Evolutionary conservation across 371 early-diverging fungal genomes (phyloP).

Genomic region (Lichtheimia hyalospora): DNA sequence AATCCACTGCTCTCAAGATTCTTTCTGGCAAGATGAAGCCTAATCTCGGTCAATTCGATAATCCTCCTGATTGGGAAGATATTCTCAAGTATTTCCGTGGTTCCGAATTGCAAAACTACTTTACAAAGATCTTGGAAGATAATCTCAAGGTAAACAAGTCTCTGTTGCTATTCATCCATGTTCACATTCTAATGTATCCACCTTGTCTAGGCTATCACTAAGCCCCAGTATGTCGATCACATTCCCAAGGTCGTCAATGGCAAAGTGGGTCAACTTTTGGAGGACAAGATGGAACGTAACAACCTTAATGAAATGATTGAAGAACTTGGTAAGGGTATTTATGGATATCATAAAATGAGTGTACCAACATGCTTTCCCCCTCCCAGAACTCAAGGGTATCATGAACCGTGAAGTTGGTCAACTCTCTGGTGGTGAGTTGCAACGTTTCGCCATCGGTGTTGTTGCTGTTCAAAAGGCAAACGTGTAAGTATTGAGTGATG

Average conservation of each 20-base stretch:
- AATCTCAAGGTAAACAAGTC: conserved; percentile 66
- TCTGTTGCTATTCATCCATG: too few species aligned
- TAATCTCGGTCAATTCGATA: conserved; percentile 91
- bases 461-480: conserved; percentile 89
- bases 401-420: conserved; percentile 88
- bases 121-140: conserved; percentile 97
- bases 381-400: conserved; percentile 85
- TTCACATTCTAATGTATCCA: not conserved
- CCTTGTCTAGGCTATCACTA: conserved; percentile 73
- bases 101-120: conserved; percentile 98
- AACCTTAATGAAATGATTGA: conserved; percentile 78
- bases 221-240: conserved; percentile 99
- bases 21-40: conserved; percentile 98
- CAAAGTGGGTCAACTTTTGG: conserved; percentile 77
- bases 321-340: conserved; percentile 56
- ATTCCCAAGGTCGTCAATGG: conserved; percentile 91
- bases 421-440: conserved; percentile 99
- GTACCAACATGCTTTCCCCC: too few species aligned
- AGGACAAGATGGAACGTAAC: conserved; percentile 73
- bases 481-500: conserved; percentile 55
- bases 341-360: too few species aligned
- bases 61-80: conserved; percentile 96
- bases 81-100: conserved; percentile 98
- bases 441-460: conserved; percentile 97
- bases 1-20: conserved; percentile 97